Percentiles rank a stretch among this genome's conserved stretches.
These are phyloP conservation scores for Mucor circinelloides DNA, from an alignment of 371 early-diverging fungal species.

Conservation along the genomic window DNA sequence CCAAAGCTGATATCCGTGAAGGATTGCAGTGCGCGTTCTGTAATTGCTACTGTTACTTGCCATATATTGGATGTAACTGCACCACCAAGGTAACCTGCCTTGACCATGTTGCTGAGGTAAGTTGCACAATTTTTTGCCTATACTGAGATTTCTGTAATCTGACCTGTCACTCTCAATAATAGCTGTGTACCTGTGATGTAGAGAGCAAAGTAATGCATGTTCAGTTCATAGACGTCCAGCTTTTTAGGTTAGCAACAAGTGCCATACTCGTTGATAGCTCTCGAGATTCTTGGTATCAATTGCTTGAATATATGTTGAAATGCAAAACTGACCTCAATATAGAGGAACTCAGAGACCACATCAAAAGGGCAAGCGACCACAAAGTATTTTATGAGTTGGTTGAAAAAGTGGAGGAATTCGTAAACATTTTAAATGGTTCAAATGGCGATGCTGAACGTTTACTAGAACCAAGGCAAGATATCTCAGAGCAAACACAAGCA, in stretches of 20 bases:
- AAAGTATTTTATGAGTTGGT: conserved; percentile 29
- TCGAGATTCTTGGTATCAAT: conserved; percentile 47
- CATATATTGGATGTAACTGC: conserved; percentile 68
- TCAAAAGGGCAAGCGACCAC: conserved; percentile 55
- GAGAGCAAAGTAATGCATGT: conserved; percentile 46
- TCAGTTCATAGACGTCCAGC: conserved; percentile 57
- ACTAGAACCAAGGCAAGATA: conserved; percentile 23
- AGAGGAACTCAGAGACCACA: conserved; percentile 49
- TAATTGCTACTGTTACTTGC: conserved; percentile 74
- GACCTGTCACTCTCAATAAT: background rate
- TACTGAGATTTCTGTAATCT: background rate
- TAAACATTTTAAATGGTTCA: conserved; percentile 53
- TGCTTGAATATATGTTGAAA: conserved; percentile 36
- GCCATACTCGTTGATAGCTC: conserved; percentile 19
- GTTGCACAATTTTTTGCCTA: background rate
- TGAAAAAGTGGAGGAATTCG: conserved; percentile 45
- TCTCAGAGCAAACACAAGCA: background rate
- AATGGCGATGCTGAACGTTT: conserved; percentile 42
- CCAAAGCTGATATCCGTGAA: conserved; percentile 37
- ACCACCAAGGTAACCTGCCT: conserved; percentile 62
- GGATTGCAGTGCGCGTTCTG: no score
- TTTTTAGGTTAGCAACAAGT: conserved; percentile 38
- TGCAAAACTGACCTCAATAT: conserved; percentile 50
- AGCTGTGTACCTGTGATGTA: conserved; percentile 61
- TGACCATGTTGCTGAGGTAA: conserved; percentile 63